These are phyloP conservation scores for Tetrapyrgos nigripes DNA, from an alignment of 1,284 basidiomycete species.

Conservation along the genomic window DNA sequence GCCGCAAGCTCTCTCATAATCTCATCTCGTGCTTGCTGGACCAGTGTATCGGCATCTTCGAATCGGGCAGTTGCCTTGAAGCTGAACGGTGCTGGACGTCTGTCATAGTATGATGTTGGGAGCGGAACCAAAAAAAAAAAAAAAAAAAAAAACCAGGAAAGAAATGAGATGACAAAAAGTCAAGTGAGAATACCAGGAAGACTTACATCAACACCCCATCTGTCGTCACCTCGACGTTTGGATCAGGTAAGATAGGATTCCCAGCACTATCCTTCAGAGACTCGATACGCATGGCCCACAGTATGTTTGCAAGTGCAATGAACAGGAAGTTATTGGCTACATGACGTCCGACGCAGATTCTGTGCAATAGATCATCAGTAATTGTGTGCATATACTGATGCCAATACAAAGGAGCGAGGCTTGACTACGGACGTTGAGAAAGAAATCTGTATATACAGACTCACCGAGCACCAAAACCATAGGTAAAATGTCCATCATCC, in stretches of 20 bases:
- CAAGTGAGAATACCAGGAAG: background rate
- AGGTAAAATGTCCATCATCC: conserved; percentile 11
- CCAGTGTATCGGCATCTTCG: background rate
- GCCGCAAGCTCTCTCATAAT: background rate
- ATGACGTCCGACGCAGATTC: conserved; percentile 15
- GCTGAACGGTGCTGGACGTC: background rate
- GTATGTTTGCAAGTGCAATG: conserved; percentile 10
- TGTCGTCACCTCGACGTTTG: background rate
- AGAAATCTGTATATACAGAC: too few species aligned
- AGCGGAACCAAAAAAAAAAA: too few species aligned
- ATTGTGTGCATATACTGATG: background rate
- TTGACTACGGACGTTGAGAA: too few species aligned
- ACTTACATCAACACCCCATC: background rate
- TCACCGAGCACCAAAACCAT: conserved; percentile 8
- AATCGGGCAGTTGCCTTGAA: background rate
- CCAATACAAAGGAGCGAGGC: too few species aligned
- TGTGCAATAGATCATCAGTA: background rate
- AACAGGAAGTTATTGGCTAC: conserved; percentile 15
- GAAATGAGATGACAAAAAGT: background rate
- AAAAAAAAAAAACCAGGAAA: too few species aligned
- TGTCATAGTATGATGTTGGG: background rate
- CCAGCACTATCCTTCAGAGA: conserved; percentile 7
- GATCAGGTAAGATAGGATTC: conserved; percentile 4
- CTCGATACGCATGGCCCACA: conserved; percentile 11
- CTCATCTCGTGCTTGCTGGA: background rate